Evolutionary conservation across 2,329 filamentous ascomycete species (phyloP), one percentile per base, ranked within the genome.

Genomic region (Talaromyces sp.): DNA sequence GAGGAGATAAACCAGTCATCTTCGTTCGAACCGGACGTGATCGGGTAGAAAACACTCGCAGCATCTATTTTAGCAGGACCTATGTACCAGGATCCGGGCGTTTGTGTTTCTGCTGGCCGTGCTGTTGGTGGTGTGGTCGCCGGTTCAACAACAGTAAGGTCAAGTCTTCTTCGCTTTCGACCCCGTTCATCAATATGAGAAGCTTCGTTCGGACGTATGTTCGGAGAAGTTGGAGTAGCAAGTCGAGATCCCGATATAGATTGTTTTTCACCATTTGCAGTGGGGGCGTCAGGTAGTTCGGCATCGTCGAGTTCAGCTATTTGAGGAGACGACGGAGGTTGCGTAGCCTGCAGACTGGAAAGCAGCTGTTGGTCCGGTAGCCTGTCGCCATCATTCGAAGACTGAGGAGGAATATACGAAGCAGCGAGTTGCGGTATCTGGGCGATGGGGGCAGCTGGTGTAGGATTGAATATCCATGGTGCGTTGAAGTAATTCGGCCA

Each of bases 11-110:
- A 64, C 66, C 73, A 70, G n/a, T 73, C 65, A n/a, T 68, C 69
- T 13, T 72, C 66, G 34, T 75, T 72, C 27, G 69, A 68, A 31
- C 67, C 58, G 8, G 69, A 40, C 6, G 76, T 63, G 58, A 74
- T 69, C 64, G 76, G 67, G 65, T 82, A 83, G 69, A 83, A 83
- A 5, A 83, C 64, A 58, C 78, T 72, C 58, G 80, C 74, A 5
- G 78, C 70, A 27, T 72, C 68, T n/a, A 81, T 64, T 34, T 74
- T 75, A n/a, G 72, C 64, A 19, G 72, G 74, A 1, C 79, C 78
- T 34, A 82, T 74, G 68, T 82, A 82, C 72, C 72, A 74, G 6
- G 65, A 64, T 15, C 31, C 45, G 6, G 49, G 34, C 7, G 53
- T 43, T 31, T 54, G n/a, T 25, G 60, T 29, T 13, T 63, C 62